These are phyloP conservation scores for Sporothrix globosa DNA, from an alignment of 2,329 filamentous ascomycete species.

Conservation along the genomic window DNA sequence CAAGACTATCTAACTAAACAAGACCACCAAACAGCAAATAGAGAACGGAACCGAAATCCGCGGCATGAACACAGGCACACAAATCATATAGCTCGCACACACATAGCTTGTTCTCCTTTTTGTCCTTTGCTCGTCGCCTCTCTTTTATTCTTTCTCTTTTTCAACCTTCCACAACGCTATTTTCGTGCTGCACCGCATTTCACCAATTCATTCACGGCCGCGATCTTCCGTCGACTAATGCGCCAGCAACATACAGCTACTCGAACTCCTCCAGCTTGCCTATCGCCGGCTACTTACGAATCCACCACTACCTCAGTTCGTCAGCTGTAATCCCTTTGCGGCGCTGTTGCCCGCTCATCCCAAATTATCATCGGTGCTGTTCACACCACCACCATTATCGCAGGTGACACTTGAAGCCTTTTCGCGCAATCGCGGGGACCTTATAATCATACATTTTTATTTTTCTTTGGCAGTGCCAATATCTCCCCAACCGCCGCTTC, in stretches of 20 bases:
- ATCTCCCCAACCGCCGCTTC: slow-evolving; percentile 32
- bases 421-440: slow-evolving; percentile 14
- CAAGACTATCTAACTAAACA: slow-evolving; percentile 10
- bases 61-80: slow-evolving; percentile 18
- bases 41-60: slow-evolving; percentile 24
- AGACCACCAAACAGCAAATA: slow-evolving; percentile 5
- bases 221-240: slow-evolving; percentile 34
- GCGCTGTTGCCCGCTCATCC: background rate
- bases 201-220: background rate
- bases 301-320: slow-evolving; percentile 28
- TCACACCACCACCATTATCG: slow-evolving; percentile 38
- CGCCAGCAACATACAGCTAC: slow-evolving; percentile 38
- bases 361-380: slow-evolving; percentile 36
- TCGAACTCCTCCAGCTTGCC: slow-evolving; percentile 36
- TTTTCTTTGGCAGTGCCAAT: background rate
- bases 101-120: slow-evolving; percentile 6
- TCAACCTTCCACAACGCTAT: background rate
- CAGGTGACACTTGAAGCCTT: slow-evolving; percentile 38
- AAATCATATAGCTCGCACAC: background rate
- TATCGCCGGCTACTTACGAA: slow-evolving; percentile 33
- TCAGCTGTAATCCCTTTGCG: slow-evolving; percentile 25
- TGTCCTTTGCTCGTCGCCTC: background rate
- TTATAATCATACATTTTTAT: background rate
- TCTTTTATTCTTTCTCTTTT: background rate
- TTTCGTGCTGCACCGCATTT: background rate